Evolutionary conservation across 164 flowering plant genomes (phyloP), one percentile per base, ranked within the genome.

Genomic region (Pachysandra terminalis): DNA sequence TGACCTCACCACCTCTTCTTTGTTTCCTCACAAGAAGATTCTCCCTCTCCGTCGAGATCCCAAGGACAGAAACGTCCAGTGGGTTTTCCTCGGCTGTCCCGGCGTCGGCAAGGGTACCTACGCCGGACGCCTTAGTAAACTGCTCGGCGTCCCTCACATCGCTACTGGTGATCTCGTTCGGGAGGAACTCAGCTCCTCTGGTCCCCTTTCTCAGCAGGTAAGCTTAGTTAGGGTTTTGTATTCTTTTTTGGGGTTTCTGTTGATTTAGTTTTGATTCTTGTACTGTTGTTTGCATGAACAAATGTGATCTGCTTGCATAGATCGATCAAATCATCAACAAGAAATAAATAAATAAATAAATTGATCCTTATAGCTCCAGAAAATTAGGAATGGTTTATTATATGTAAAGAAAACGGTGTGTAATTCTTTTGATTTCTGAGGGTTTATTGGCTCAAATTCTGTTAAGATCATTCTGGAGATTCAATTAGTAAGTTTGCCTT

Each of bases 101-200:
- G 97, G 97, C 55, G 96, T 91, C 48, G 97, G 97, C 0, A 94
- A 91, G 67, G 97, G 97, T 25, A 90, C 97, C 37, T 94, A 94
- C 70, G 97, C 98, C 6, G 78, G 91, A 64, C 86, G 97, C 5
- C 85, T 94, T 28, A 88, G 90, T 8, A 73, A 27, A 22, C 84
- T 91, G 25, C 91, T 94, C 73, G 90, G 88, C 25, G 97, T 94
- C 37, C 98, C 98, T 54, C 97, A 94, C 67, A 94, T 94, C 72
- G 91, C 98, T 75, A 94, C 97, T 67, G 98, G 97, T 21, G 97
- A 91, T 81, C 97, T 94, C 69, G 93, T 94, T 56, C 85, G 98
- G 7, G 87, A 88, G 2, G 97, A 91, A 76, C 90, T 94, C 61
- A 24, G 80, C 27, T 85, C 91, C 45, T 76, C 88, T 19, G 91